phyloP scores from a whole-genome alignment of 1,284 basidiomycete species.

The Cerrena zonata region DNA sequence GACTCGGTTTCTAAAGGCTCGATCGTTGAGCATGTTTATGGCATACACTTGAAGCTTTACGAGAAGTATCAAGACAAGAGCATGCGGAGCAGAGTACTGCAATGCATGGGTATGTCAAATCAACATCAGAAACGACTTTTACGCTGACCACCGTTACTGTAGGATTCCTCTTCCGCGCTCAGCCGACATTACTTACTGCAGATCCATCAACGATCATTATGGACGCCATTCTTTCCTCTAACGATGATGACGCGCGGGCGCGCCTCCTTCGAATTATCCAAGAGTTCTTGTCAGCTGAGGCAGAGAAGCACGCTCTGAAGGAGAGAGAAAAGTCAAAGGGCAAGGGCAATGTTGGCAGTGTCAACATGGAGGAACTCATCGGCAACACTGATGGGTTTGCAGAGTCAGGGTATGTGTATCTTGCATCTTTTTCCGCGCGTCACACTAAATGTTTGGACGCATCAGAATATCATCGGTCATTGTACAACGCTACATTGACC shows the following conservation, averaged over 20 bases:
- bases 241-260: constrained; percentile 66
- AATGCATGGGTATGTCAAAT: constrained; percentile 67
- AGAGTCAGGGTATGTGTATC: constrained; percentile 76
- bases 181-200: constrained; percentile 82
- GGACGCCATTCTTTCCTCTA: constrained; percentile 75
- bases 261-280: constrained; percentile 83
- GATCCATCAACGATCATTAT: constrained; percentile 78
- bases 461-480: constrained; percentile 85
- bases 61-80: constrained; percentile 49
- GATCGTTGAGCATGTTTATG: constrained; percentile 79
- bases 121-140: constrained; percentile 1
- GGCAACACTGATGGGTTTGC: constrained; percentile 92
- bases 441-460: background rate
- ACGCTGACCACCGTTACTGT: constrained; percentile 3
- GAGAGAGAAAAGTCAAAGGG: constrained; percentile 47
- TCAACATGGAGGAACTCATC: constrained; percentile 87
- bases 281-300: constrained; percentile 81
- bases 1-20: constrained; percentile 60
- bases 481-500: constrained; percentile 84
- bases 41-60: constrained; percentile 66
- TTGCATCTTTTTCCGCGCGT: constrained; percentile 3
- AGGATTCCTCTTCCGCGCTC: constrained; percentile 89
- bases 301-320: constrained; percentile 64
- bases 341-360: constrained; percentile 33
- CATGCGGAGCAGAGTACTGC: constrained; percentile 62